Evolutionary conservation across 164 flowering plant genomes (phyloP).

Genomic region (Nelumbo lutea): DNA sequence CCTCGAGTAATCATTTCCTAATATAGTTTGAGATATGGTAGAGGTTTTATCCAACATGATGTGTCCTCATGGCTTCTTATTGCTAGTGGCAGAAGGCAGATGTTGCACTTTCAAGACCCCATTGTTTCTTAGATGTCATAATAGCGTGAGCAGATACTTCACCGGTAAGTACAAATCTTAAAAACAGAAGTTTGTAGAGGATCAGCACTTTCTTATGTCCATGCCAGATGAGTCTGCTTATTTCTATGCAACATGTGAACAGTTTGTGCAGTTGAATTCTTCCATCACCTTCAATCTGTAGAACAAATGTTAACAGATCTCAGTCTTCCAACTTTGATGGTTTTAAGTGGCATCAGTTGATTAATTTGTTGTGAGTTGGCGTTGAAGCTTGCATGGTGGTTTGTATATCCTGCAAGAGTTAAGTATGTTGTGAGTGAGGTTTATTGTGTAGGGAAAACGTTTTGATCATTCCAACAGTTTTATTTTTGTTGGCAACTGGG

Average conservation of each 20-base stretch:
- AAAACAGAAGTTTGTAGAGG: conserved; percentile 2
- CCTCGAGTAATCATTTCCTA: not conserved
- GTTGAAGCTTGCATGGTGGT: conserved; percentile 2
- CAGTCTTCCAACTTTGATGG: not conserved
- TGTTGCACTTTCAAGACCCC: not conserved
- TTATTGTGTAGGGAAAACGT: not conserved
- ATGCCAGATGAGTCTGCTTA: not conserved
- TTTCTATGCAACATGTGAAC: not conserved
- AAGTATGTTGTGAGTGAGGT: not conserved
- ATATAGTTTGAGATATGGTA: not conserved
- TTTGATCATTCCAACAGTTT: not conserved
- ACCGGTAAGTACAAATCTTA: not conserved
- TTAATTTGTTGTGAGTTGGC: not conserved
- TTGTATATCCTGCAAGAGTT: not conserved
- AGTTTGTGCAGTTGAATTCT: not conserved
- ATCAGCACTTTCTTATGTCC: not conserved
- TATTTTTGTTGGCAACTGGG: not conserved
- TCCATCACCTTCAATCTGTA: not conserved
- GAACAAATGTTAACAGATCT: not conserved
- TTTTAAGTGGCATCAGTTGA: not conserved
- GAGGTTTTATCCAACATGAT: not conserved
- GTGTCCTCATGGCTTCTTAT: not conserved
- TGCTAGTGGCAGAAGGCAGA: not conserved
- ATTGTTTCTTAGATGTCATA: too few relatives aligned
- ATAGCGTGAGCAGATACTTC: not conserved